Evolutionary conservation across 1,139 yeast species (phyloP).

Genomic region (Meyerozyma sp.): DNA sequence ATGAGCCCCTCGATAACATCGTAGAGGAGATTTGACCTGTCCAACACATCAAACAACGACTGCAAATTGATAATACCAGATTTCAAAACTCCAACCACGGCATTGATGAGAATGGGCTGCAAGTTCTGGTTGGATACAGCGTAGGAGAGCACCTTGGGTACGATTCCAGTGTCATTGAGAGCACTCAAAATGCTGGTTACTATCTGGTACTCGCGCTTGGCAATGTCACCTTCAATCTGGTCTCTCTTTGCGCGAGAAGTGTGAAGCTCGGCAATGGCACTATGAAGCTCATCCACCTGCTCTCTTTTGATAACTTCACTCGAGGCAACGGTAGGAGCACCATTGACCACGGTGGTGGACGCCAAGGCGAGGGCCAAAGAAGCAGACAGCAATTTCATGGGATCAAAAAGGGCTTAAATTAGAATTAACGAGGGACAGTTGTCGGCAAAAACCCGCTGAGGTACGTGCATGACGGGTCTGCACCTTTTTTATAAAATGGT

Average conservation of each 20-base stretch:
- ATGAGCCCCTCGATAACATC: constrained; percentile 35
- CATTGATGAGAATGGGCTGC: constrained; percentile 30
- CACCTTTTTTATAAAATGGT: background rate
- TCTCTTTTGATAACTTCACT: constrained; percentile 10
- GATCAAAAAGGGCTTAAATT: constrained; percentile 2
- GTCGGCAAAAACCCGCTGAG: background rate
- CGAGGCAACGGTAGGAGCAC: constrained; percentile 8
- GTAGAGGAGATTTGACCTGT: constrained; percentile 32
- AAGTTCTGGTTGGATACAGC: constrained; percentile 30
- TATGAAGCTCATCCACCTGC: constrained; percentile 2
- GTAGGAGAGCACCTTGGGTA: constrained; percentile 33
- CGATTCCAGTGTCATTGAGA: constrained; percentile 33
- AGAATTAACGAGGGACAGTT: constrained; percentile 1
- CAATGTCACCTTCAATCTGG: background rate
- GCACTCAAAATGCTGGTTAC: constrained; percentile 40
- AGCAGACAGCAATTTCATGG: constrained; percentile 9
- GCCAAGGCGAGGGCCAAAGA: constrained; percentile 6
- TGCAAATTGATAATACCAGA: constrained; percentile 29
- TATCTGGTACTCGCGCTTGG: constrained; percentile 22
- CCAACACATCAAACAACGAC: constrained; percentile 33
- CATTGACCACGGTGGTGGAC: constrained; percentile 6
- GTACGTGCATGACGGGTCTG: background rate
- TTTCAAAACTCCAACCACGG: constrained; percentile 27
- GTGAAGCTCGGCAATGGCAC: constrained; percentile 6
- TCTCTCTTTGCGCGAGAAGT: constrained; percentile 7